phyloP scores from a whole-genome alignment of 2,329 filamentous ascomycete species.

The Clonostachys sp. region DNA sequence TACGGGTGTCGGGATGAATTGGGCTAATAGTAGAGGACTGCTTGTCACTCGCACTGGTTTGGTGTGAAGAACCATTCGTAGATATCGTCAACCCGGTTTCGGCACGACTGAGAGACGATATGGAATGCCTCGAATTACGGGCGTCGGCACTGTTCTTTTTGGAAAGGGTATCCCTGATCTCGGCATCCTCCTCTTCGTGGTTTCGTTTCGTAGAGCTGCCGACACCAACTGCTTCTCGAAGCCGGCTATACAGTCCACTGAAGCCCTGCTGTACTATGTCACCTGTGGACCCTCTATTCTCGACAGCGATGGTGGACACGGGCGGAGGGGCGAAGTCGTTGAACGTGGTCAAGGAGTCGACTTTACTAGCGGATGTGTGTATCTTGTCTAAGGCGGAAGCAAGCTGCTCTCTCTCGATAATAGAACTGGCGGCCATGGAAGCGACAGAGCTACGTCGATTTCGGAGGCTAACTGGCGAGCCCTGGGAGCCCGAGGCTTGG shows the following conservation, averaged over 20 bases:
- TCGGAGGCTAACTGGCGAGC: conserved; percentile 22
- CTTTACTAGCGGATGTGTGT: conserved; percentile 82
- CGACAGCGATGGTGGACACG: conserved; percentile 48
- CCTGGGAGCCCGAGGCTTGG: conserved; percentile 14
- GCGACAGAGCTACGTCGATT: conserved; percentile 30
- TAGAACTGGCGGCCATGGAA: conserved; percentile 32
- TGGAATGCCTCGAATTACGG: conserved; percentile 33
- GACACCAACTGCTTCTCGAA: conserved; percentile 77
- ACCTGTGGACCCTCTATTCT: conserved; percentile 65
- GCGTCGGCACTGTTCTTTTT: conserved; percentile 15
- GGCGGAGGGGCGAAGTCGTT: conserved; percentile 82
- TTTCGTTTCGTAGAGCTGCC: conserved; percentile 37
- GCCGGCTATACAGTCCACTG: conserved; percentile 81
- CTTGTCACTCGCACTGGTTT: background rate
- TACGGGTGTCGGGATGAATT: conserved; percentile 26
- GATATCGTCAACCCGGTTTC: conserved; percentile 27
- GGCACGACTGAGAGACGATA: conserved; percentile 31
- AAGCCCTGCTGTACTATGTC: conserved; percentile 81
- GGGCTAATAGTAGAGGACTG: conserved; percentile 14
- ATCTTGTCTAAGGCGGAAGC: conserved; percentile 80
- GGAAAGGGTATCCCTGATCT: conserved; percentile 22
- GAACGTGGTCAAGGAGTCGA: conserved; percentile 83
- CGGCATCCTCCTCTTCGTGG: conserved; percentile 1
- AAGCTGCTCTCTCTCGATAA: conserved; percentile 65
- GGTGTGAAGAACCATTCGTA: conserved; percentile 5